Percentiles rank a stretch among this genome's conserved stretches.
Evolutionary conservation across 2,329 filamentous ascomycete species (phyloP).

Genomic region (Sodiomyces alkalinus): DNA sequence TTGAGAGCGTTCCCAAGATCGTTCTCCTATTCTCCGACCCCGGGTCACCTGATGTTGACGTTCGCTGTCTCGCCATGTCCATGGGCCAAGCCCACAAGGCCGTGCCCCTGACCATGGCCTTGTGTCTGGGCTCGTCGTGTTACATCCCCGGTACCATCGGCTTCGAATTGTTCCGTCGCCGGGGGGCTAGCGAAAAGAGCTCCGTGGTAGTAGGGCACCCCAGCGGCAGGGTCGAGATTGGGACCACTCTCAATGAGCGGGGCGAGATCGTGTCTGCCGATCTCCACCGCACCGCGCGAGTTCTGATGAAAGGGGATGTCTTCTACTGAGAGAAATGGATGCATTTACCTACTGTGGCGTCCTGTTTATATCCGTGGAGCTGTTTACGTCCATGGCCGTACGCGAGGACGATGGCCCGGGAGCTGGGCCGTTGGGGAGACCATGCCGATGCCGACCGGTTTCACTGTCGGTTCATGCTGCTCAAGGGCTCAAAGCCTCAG

Average conservation of each 20-base stretch:
- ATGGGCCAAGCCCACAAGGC: slow-evolving; percentile 29
- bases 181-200: neutral
- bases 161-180: slow-evolving; percentile 13
- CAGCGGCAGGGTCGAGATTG: slow-evolving; percentile 29
- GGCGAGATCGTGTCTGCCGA: slow-evolving; percentile 27
- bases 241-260: slow-evolving; percentile 20
- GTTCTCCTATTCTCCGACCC: slow-evolving; percentile 23
- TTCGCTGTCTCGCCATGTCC: slow-evolving; percentile 30
- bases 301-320: slow-evolving; percentile 33
- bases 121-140: slow-evolving; percentile 23
- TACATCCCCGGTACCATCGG: slow-evolving; percentile 26
- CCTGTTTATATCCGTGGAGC: too few species aligned
- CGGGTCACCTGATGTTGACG: slow-evolving; percentile 14
- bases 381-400: too few species aligned
- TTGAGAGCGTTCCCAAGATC: slow-evolving; percentile 27
- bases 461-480: too few species aligned
- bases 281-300: slow-evolving; percentile 29
- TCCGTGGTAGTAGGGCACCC: slow-evolving; percentile 30
- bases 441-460: too few species aligned
- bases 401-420: too few species aligned
- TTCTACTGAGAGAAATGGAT: slow-evolving; percentile 25
- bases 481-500: too few species aligned
- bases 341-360: too few species aligned
- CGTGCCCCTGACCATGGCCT: slow-evolving; percentile 22
- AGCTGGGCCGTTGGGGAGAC: too few species aligned